Conservation (phyloP, 176 grass and related monocot species). For the Oryza officinalis region DNA sequence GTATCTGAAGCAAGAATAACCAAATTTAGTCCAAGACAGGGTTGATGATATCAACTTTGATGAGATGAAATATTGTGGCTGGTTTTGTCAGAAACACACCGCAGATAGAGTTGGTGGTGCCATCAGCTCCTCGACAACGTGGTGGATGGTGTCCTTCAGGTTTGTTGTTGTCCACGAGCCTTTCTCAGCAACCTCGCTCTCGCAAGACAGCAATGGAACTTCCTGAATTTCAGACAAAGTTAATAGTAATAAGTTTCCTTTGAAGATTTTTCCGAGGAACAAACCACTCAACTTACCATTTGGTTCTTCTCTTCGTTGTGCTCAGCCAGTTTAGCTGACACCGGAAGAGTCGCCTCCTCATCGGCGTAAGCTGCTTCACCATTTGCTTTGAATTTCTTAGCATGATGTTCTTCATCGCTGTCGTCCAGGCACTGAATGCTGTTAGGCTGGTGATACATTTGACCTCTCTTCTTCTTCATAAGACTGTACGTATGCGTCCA, state of each 20-base stretch:
- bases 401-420: slow-evolving; percentile 25
- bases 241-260: slow-evolving; percentile 4
- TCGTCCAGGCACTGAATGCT: slow-evolving; percentile 37
- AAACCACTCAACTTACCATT: slow-evolving; percentile 40
- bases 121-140: slow-evolving; percentile 67
- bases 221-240: slow-evolving; percentile 46
- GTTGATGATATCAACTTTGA: not conserved
- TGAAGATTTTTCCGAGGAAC: not conserved
- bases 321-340: slow-evolving; percentile 35
- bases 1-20: slow-evolving; percentile 35
- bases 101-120: slow-evolving; percentile 77
- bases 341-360: slow-evolving; percentile 47
- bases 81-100: slow-evolving; percentile 30
- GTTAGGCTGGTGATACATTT: slow-evolving; percentile 58
- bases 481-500: slow-evolving; percentile 79
- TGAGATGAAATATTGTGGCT: not conserved
- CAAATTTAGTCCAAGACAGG: not conserved
- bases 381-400: not conserved
- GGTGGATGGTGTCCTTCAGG: slow-evolving; percentile 48
- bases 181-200: slow-evolving; percentile 30
- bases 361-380: slow-evolving; percentile 4
- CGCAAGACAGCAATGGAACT: slow-evolving; percentile 5
- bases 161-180: slow-evolving; percentile 49
- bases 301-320: slow-evolving; percentile 40
- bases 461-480: slow-evolving; percentile 65